Evolutionary conservation across 768 basidiomycete genomes (phyloP), one percentile per base, ranked within the genome.

Genomic region (Xerocomus brunneocitrinus): DNA sequence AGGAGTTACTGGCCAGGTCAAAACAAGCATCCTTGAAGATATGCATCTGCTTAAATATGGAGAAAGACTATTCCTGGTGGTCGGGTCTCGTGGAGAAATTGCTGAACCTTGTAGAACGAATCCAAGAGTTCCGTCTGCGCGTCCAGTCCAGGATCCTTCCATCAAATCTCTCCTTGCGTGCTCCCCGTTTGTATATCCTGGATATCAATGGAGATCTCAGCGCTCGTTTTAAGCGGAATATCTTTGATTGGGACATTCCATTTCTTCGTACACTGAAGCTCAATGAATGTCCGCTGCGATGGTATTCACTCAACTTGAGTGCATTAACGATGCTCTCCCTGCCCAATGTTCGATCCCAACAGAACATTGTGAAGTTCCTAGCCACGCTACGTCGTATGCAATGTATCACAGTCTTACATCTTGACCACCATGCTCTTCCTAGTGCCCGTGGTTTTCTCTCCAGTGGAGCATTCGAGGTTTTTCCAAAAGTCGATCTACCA

Each of bases 331-430:
- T n/a, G n/a, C n/a, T n/a, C n/a, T n/a, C n/a, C n/a, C n/a, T n/a
- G n/a, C n/a, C n/a, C n/a, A n/a, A n/a, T n/a, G n/a, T n/a, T n/a
- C n/a, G n/a, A n/a, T n/a, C n/a, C n/a, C 32, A 25, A 16, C 69
- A 71, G 3, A 56, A 63, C 13, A 58, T 61, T 24, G 45, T 44
- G 8, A 66, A 72, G 36, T 57, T 78, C 13, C 47, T 74, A 6
- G 52, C 62, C 22, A 61, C 61, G 8, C 64, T 78, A 3, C 44
- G 58, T 13, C 53, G 61, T 34, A 73, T 73, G 70, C 71, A 69
- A 7, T 13, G 52, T 35, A 61, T 77, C 4, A 63, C 62, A 43
- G 55, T 57, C 9, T 65, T 77, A 2, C 61, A 68, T 46, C 62
- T 77, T 12, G 60, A 69, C 8, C 31, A 69, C 8, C 31, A 66